Base-by-base conservation (phyloP, 2,329 filamentous ascomycete species). In the Trichophaea hybrida region DNA sequence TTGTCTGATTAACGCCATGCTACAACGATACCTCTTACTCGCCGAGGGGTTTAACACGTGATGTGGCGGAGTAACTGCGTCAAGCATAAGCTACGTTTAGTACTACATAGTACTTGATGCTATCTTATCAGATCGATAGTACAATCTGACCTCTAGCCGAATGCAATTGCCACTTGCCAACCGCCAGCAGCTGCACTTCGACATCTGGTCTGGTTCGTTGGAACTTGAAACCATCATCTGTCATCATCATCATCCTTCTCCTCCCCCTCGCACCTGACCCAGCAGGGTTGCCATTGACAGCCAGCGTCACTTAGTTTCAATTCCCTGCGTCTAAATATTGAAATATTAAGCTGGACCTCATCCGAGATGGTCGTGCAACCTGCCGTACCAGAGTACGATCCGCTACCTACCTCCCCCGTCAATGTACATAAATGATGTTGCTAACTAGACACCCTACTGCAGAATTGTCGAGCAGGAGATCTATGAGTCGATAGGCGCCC, bases 401-500 rank as follows among this genome's bases (percentile, higher is more conserved):
- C 48, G 44, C 58, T 48, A 37, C 44, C 59, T 40, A 33, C 34
- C 43, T 34, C 43, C 55, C 48, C 37, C 58, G 24, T 24, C 24
- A 24, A 24, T 24, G 24, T 24, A 24, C 24, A 24, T 24, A 24
- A 24, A 24, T 34, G 43, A 13, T 8, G 15, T 44, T 5, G 8
- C 15, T 31, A 35, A 31, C 48, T 53, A 58, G 54, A 24, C 33
- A 57, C 34, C 31, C 37, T 2, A 32, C 12, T 34, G 31, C 64
- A 97, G 93, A 74, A 84, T 98, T 69, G 91, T 90, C 69, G 93
- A 98, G 75, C 89, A 96, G 74, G 81, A 93, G 65, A 80, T 94
- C 63, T 86, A 94, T 71, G 88, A 94, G 69, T 88, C 91, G 56
- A 85, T 96, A 72, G 90, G 96, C 71, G 84, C 89, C 68, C 85